phyloP scores from a whole-genome alignment of 106 monocot genomes.

The Allium fistulosum region DNA sequence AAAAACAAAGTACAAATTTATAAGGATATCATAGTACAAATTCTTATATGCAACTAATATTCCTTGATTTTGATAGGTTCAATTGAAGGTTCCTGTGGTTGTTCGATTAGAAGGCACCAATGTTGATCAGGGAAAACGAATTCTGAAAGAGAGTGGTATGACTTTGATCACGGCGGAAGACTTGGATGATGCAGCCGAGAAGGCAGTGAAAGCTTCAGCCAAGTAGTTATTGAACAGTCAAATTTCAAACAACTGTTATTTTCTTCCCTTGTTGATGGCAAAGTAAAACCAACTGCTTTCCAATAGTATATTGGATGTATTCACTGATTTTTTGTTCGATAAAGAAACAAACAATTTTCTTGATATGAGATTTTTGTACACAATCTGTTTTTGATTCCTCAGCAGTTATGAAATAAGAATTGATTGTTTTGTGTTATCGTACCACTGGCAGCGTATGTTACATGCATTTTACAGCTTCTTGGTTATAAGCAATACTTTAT shows the following conservation, averaged over 20 bases:
- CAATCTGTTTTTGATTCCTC: no score
- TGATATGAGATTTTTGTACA: no score
- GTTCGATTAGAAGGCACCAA: constrained; percentile 98
- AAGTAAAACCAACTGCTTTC: constrained; percentile 3
- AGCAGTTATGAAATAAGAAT: no score
- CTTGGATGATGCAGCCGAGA: constrained; percentile 92
- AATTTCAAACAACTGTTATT: constrained; percentile 3
- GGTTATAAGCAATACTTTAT: no score
- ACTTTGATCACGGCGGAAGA: constrained; percentile 88
- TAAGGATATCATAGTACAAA: no score
- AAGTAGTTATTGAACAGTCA: constrained; percentile 6
- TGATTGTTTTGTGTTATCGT: no score
- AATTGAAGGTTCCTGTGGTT: constrained; percentile 85
- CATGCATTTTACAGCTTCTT: no score
- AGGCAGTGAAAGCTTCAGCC: constrained; percentile 72
- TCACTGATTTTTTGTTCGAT: background rate
- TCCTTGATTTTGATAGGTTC: constrained; percentile 30
- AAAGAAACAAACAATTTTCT: no score
- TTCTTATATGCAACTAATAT: no score
- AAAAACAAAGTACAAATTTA: no score
- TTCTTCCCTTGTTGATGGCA: background rate
- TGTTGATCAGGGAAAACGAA: constrained; percentile 95
- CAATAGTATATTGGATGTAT: constrained; percentile 10
- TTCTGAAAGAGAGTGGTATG: constrained; percentile 99
- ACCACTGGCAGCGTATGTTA: no score